Conservation (phyloP, 192 early-diverging fungal species). For the Piromyces finnis region DNA sequence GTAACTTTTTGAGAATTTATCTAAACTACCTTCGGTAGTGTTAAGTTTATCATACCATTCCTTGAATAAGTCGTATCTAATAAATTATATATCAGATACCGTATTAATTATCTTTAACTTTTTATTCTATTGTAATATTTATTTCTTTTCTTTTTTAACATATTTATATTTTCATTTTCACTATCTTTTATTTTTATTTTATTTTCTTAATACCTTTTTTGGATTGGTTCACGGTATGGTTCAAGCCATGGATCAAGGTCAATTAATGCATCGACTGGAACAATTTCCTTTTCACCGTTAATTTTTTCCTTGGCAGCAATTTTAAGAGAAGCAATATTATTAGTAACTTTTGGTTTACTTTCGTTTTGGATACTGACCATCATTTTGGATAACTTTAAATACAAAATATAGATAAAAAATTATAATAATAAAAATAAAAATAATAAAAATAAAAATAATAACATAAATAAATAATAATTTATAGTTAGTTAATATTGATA, state of each 20-base stretch:
- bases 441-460: too few relatives aligned
- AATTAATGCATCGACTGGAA: neutral
- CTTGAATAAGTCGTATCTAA: slow-evolving; percentile 17
- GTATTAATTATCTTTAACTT: too few relatives aligned
- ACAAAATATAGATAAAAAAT: neutral
- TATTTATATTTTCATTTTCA: too few relatives aligned
- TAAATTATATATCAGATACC: too few relatives aligned
- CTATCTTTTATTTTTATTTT: too few relatives aligned
- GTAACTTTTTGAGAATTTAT: slow-evolving; percentile 65
- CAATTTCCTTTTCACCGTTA: neutral
- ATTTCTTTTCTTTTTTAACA: too few relatives aligned
- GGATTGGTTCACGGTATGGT: neutral
- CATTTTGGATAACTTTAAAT: too few relatives aligned
- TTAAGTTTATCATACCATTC: slow-evolving; percentile 57
- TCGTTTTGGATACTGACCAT: neutral
- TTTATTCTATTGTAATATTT: too few relatives aligned
- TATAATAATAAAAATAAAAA: too few relatives aligned
- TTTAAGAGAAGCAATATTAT: neutral
- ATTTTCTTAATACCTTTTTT: neutral
- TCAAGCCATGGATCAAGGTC: neutral
- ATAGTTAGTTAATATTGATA: too few relatives aligned
- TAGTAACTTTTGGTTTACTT: neutral
- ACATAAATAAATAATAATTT: too few relatives aligned
- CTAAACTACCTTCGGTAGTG: slow-evolving; percentile 54
- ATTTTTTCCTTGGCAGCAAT: neutral